Evolutionary conservation across 495 filamentous ascomycete genomes (phyloP).

Genomic region (Tuber brumale): DNA sequence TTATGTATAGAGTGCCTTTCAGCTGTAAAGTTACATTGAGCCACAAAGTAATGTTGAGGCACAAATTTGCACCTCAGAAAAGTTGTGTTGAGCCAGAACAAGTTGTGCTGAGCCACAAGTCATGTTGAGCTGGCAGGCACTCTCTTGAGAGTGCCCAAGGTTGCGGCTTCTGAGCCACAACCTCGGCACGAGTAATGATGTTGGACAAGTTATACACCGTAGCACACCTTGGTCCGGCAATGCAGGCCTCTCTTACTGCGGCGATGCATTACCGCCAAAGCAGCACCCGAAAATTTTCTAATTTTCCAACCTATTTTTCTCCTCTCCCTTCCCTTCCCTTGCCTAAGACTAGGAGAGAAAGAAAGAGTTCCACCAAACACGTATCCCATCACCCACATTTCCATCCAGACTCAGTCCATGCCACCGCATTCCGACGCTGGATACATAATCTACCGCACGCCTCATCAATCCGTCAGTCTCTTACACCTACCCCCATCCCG

Average conservation of each 20-base stretch:
- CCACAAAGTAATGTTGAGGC: too few relatives aligned
- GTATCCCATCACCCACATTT: neutral
- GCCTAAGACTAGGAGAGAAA: neutral
- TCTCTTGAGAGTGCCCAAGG: too few relatives aligned
- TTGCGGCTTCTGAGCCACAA: too few relatives aligned
- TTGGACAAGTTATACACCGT: neutral
- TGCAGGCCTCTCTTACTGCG: neutral
- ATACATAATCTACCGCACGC: neutral
- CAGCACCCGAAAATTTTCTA: neutral
- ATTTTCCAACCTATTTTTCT: neutral
- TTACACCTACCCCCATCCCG: neutral
- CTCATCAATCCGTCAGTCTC: neutral
- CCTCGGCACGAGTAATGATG: too few relatives aligned
- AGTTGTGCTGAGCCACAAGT: too few relatives aligned
- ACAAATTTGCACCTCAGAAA: too few relatives aligned
- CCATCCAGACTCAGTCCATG: neutral
- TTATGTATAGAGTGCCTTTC: too few relatives aligned
- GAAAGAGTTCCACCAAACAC: neutral
- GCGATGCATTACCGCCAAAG: neutral
- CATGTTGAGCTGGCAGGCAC: too few relatives aligned
- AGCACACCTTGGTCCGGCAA: neutral
- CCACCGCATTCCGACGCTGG: neutral
- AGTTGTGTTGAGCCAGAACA: too few relatives aligned
- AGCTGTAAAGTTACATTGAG: too few relatives aligned
- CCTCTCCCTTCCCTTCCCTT: neutral